A percentile compares a stretch with the other conserved stretches of the same genome.
Evolutionary conservation across 495 filamentous ascomycete species (phyloP).

Genomic region (Daldinia childiae): DNA sequence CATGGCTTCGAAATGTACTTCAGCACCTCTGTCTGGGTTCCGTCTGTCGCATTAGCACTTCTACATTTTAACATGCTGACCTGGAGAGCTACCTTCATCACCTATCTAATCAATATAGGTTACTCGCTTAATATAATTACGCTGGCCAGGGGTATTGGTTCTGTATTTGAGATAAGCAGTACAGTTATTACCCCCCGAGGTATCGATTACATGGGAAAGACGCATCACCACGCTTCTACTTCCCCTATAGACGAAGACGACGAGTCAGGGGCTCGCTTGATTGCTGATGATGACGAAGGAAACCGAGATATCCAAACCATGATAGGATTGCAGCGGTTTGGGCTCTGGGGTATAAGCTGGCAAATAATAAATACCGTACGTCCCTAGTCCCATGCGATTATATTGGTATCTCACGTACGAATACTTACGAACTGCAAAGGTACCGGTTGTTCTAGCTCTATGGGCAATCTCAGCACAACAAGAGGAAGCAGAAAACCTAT

Average conservation of each 20-base stretch:
- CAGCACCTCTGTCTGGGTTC: constrained; percentile 56
- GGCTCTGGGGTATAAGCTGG: constrained; percentile 55
- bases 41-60: constrained; percentile 64
- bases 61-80: constrained; percentile 69
- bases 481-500: constrained; percentile 9
- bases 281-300: constrained; percentile 28
- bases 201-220: constrained; percentile 48
- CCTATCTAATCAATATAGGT: constrained; percentile 65
- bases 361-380: constrained; percentile 53
- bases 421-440: constrained; percentile 36
- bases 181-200: constrained; percentile 54
- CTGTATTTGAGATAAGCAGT: constrained; percentile 63
- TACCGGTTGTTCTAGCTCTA: constrained; percentile 51
- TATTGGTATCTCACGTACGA: background rate
- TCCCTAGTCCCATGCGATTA: background rate
- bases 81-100: constrained; percentile 67
- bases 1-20: constrained; percentile 55
- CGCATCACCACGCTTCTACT: constrained; percentile 9
- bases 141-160: constrained; percentile 61
- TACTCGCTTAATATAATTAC: constrained; percentile 64
- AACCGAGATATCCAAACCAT: constrained; percentile 40
- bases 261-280: constrained; percentile 41
- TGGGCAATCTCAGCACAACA: constrained; percentile 46
- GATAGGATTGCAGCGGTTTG: constrained; percentile 52
- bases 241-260: constrained; percentile 17